Evolutionary conservation across 1,284 basidiomycete genomes (phyloP).

Genomic region (Moesziomyces globuligerus): DNA sequence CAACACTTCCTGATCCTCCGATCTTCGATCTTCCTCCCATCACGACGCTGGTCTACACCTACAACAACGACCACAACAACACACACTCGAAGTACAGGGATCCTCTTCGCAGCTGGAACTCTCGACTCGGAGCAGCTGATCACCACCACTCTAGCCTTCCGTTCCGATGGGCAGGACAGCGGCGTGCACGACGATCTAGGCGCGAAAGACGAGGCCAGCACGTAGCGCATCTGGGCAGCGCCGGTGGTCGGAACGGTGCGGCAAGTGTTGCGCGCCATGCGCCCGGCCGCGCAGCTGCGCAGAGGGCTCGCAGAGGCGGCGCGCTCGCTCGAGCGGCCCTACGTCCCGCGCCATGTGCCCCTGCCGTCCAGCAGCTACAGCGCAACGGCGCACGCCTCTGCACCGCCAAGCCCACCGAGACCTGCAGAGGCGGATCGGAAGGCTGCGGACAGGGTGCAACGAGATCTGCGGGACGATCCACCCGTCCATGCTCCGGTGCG

Average conservation of each 20-base stretch:
- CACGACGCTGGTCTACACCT: background rate
- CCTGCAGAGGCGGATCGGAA: background rate
- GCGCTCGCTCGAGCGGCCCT: slow-evolving; percentile 26
- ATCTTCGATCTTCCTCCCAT: no score
- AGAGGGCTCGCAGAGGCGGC: slow-evolving; percentile 38
- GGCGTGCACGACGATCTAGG: no score
- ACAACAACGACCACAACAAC: background rate
- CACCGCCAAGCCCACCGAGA: slow-evolving; percentile 3
- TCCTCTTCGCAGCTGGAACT: no score
- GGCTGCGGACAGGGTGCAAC: no score
- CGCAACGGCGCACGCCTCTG: background rate
- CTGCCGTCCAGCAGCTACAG: slow-evolving; percentile 38
- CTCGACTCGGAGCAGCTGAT: background rate
- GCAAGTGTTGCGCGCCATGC: slow-evolving; percentile 11
- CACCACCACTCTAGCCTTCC: slow-evolving; percentile 6
- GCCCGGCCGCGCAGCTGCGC: slow-evolving; percentile 34
- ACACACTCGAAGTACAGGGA: no score
- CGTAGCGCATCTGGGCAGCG: background rate
- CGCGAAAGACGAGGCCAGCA: no score
- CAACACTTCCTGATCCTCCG: no score
- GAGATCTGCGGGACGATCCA: no score
- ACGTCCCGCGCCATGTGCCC: slow-evolving; percentile 34
- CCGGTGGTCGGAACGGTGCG: background rate
- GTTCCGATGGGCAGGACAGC: no score
- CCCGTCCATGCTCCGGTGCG: no score